These are phyloP conservation scores for Datura wrightii DNA, from an alignment of 257 asterid genomes.

Conservation along the genomic window DNA sequence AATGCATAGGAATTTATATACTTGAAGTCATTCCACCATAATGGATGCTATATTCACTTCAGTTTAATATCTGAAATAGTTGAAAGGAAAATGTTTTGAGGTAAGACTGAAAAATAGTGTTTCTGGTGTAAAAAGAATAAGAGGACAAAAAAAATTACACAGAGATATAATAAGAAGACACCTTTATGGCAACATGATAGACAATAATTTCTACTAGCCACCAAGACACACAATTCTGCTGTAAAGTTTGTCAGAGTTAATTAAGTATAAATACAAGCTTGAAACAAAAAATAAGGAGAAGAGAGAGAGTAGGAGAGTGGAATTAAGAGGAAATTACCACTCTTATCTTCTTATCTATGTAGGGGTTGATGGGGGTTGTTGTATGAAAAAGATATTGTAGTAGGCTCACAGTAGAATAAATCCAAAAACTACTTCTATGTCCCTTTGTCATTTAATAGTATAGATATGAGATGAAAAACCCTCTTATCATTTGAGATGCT, in stretches of 20 bases:
- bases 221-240: neutral
- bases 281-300: neutral
- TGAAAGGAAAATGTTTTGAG: conserved; percentile 11
- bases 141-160: neutral
- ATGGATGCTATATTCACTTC: conserved; percentile 25
- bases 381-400: conserved; percentile 18
- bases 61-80: conserved; percentile 20
- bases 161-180: neutral
- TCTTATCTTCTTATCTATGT: neutral
- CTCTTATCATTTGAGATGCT: conserved; percentile 5
- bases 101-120: neutral
- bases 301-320: neutral
- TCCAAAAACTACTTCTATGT: neutral
- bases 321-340: neutral
- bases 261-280: conserved; percentile 7
- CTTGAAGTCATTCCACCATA: conserved; percentile 46
- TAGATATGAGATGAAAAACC: neutral
- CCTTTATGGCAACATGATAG: conserved; percentile 5
- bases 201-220: conserved; percentile 2
- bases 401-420: neutral
- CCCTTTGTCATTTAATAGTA: neutral
- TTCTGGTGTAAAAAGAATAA: conserved; percentile 29
- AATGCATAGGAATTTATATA: conserved; percentile 35
- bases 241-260: conserved; percentile 4
- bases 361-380: neutral